Conservation (phyloP, 2,329 filamentous ascomycete species). For the Aurifilum marmelostoma region DNA sequence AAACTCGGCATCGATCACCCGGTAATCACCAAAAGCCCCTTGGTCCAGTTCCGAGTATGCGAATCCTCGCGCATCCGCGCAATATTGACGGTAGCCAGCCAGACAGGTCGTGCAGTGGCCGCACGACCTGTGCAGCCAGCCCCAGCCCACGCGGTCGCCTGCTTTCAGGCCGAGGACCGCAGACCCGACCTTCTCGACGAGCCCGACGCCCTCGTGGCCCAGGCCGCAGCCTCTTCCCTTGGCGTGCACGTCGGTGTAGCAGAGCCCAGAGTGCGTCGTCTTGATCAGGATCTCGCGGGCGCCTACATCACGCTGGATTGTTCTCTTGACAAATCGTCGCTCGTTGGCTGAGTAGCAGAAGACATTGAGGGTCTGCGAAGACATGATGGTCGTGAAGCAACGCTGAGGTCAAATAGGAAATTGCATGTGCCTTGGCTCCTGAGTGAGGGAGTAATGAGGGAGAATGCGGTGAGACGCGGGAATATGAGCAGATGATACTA, state of each 20-base stretch:
- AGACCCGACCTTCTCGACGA: constrained; percentile 37
- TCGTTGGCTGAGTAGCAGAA: constrained; percentile 21
- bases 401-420: background rate
- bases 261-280: constrained; percentile 63
- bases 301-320: constrained; percentile 10
- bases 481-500: background rate
- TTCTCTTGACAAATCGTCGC: constrained; percentile 9
- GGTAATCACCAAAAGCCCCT: constrained; percentile 40
- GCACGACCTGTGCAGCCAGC: constrained; percentile 36
- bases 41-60: constrained; percentile 41
- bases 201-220: constrained; percentile 45
- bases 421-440: too few species aligned
- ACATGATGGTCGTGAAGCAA: constrained; percentile 17
- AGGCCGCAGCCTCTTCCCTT: constrained; percentile 33
- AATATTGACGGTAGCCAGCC: constrained; percentile 33
- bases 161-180: constrained; percentile 37
- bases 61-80: constrained; percentile 40
- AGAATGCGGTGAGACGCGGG: background rate
- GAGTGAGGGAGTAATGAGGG: background rate
- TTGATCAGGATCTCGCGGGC: constrained; percentile 53
- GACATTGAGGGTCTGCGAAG: constrained; percentile 9
- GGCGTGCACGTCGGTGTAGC: constrained; percentile 55
- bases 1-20: constrained; percentile 41
- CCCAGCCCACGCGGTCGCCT: constrained; percentile 43
- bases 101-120: constrained; percentile 35